Evolutionary conservation across 305 asterid species (phyloP), one percentile per base, ranked within the genome.

Genomic region (Salvia sclarea): DNA sequence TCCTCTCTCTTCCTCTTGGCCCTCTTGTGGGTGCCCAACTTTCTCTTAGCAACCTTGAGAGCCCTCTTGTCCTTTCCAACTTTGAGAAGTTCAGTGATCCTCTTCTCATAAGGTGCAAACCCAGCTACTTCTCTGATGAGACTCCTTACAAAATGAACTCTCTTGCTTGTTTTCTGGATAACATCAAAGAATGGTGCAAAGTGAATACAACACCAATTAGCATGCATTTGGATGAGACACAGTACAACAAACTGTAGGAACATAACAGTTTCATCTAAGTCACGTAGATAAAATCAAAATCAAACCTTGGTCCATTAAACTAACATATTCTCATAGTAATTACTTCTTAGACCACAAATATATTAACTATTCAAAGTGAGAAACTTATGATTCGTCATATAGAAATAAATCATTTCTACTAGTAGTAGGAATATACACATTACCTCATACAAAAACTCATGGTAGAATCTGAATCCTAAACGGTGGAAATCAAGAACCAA

Each of bases 1-100:
- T 86, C 93, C 85, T 86, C 93, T 84, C 93, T 86, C 90, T 86
- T 86, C 85, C 68, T 83, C 81, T 87, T 87, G 33, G 96, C 96
- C 64, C 96, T 88, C 85, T 86, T 88, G 88, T 88, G 96, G 43
- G 96, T 88, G 24, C 96, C 96, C 88, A 86, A 77, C 60, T 88
- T 88, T 78, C 96, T 48, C 88, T 88, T 88, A 45, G 92, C 95
- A 0, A 86, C 97, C 86, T 84, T 88, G 68, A 90, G 56, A 16
- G 96, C 96, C 61, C 96, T 90, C 85, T 90, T 90, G 81, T 90
- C 97, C 73, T 90, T 90, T 0, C 96, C 96, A 49, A 90, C 97
- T 59, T 88, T 90, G 8, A 90, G 96, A 80, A 90, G 96, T 47
- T 91, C 97, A 37, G 91, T 90, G 70, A 90, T 86, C 66, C 95